Evolutionary conservation across 192 early-diverging fungal genomes (phyloP), one percentile per base, ranked within the genome.

Genomic region (Podila epicladia): DNA sequence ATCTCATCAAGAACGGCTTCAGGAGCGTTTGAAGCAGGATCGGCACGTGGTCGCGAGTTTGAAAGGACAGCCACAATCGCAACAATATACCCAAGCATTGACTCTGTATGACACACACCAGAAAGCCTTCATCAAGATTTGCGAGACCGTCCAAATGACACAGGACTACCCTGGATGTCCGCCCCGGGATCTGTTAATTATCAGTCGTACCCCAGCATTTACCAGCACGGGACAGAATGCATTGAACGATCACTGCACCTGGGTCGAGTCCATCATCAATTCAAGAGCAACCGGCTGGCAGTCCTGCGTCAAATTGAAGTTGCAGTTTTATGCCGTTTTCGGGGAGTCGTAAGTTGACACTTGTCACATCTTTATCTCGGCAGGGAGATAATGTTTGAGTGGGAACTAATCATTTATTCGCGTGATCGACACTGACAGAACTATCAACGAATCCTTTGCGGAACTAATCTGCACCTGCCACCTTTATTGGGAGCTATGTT

Each of bases 271-370:
- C 2, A 73, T 55, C 1, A 73, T 80, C 35, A 28, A 20, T 4
- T 29, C 15, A 5, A 50, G 51, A 20, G 32, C 60, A 1, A 24
- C 29, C 17, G 70, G 70, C 4, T 80, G 77, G 77, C 63, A 41
- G 20, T 80, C 77, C 5, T 80, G 71, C 49, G 77, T 73, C 32
- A 80, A 80, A 48, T 33, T 80, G 3, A 80, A 80, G 38, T 38
- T 80, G 8, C 77, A 80, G 55, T 80, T 80, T 62, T 73, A 64
- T 69, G 70, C 71, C 0, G 62, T 69, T 4, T 80, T 80, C 50
- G 66, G 24, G 0, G 75, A 79, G 45, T 55, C 57, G 75, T 79
- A 65, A 62, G 59, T 63, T 24, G 8, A 0, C 22, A 22, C 41
- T 8, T n/a, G 0, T 15, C 41, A 45, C 11, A 15, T 45, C 41